phyloP scores from a whole-genome alignment of 192 early-diverging fungal species.

The Coemansia sp. region DNA sequence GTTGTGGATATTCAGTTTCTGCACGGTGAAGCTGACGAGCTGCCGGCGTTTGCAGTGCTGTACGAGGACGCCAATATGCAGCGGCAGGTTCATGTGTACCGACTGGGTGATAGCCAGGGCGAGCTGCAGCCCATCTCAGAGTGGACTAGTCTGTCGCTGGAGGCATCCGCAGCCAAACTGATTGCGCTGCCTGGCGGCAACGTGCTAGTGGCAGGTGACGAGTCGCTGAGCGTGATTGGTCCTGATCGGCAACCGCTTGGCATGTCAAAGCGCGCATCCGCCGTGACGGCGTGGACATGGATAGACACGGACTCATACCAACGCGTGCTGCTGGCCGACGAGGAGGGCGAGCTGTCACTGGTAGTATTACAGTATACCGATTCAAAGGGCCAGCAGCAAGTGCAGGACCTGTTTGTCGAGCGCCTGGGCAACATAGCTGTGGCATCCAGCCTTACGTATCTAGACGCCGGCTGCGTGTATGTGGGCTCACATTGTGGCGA shows the following conservation, averaged over 20 bases:
- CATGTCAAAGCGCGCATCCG: conserved; percentile 19
- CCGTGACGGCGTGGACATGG: conserved; percentile 57
- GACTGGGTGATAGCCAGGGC: conserved; percentile 11
- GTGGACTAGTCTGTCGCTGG: conserved; percentile 30
- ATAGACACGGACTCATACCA: conserved; percentile 52
- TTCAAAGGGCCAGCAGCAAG: conserved; percentile 13
- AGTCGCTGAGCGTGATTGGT: conserved; percentile 23
- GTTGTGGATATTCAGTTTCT: conserved; percentile 44
- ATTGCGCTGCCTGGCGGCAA: conserved; percentile 25
- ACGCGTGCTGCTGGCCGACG: conserved; percentile 71
- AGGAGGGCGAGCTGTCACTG: conserved; percentile 57
- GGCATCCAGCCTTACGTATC: conserved; percentile 63
- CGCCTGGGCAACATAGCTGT: conserved; percentile 52
- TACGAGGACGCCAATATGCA: conserved; percentile 41
- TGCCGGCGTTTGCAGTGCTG: conserved; percentile 37
- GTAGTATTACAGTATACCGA: conserved; percentile 49
- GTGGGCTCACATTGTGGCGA: conserved; percentile 86
- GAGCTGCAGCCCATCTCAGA: conserved; percentile 15
- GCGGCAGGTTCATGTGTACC: conserved; percentile 38
- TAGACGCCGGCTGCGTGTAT: conserved; percentile 68
- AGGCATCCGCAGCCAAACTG: conserved; percentile 13
- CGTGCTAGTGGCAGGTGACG: conserved; percentile 30
- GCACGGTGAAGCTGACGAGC: neutral
- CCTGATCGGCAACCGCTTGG: neutral
- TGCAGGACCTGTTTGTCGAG: conserved; percentile 45